Percentiles rank a stretch among this genome's conserved stretches.
Conservation (phyloP, 2,329 filamentous ascomycete species). For the Paecilomyces sp. region DNA sequence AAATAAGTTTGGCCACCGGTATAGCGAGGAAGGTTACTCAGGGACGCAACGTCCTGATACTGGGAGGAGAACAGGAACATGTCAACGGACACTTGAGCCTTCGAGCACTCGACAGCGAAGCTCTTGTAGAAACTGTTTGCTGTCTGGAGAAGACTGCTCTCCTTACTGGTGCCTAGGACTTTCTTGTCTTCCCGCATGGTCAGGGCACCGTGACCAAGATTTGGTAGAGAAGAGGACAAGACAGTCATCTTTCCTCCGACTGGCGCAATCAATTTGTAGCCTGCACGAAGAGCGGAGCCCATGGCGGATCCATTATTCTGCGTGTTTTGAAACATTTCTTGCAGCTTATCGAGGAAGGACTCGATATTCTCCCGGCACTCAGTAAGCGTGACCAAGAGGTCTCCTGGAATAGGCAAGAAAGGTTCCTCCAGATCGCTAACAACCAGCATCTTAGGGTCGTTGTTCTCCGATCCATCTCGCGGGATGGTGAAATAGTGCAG, state of each 20-base stretch:
- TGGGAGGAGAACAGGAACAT: conserved; percentile 97
- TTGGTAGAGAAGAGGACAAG: conserved; percentile 81
- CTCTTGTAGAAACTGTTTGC: conserved; percentile 98
- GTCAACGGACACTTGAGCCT: conserved; percentile 96
- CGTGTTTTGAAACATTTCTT: conserved; percentile 94
- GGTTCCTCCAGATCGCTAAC: conserved; percentile 94
- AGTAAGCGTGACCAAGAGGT: conserved; percentile 79
- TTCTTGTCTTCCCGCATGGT: conserved; percentile 97
- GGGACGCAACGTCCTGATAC: conserved; percentile 93
- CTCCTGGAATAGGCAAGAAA: conserved; percentile 87
- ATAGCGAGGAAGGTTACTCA: conserved; percentile 92
- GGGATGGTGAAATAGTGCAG: conserved; percentile 95
- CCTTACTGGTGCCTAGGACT: conserved; percentile 85
- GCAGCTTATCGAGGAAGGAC: conserved; percentile 80
- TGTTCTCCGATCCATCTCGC: conserved; percentile 75
- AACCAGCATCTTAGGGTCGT: conserved; percentile 84
- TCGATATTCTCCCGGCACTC: conserved; percentile 90
- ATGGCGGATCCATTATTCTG: conserved; percentile 86
- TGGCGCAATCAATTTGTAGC: conserved; percentile 90
- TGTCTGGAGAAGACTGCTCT: conserved; percentile 79
- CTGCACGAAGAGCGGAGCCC: conserved; percentile 85
- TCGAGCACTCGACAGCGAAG: conserved; percentile 97
- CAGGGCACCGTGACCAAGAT: conserved; percentile 79
- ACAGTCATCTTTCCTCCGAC: conserved; percentile 94
- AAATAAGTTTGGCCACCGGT: conserved; percentile 98